phyloP scores from a whole-genome alignment of 2,329 filamentous ascomycete species.

The Aureobasidium sp. region DNA sequence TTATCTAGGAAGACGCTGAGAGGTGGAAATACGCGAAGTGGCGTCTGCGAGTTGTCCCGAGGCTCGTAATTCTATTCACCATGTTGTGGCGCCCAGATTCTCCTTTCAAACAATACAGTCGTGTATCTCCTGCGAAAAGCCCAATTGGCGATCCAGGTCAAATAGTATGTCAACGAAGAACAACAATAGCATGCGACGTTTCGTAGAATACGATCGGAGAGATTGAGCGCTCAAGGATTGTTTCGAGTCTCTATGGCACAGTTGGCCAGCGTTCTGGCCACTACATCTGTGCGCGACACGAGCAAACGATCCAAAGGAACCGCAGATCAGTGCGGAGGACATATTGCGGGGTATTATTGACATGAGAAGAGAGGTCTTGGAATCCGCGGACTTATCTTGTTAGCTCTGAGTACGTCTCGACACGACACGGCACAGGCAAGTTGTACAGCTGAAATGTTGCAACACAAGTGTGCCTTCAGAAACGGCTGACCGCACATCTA shows the following conservation, averaged over 20 bases:
- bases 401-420: not conserved
- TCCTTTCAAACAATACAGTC: not conserved
- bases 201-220: not conserved
- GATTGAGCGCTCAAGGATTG: not conserved
- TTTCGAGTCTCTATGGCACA: not conserved
- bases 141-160: not conserved
- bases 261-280: not conserved
- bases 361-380: not conserved
- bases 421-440: not conserved
- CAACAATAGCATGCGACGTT: no score
- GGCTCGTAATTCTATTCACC: not conserved
- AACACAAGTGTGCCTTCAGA: not conserved
- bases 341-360: not conserved
- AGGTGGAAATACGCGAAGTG: constrained; percentile 1
- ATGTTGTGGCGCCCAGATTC: not conserved
- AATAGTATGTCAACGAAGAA: not conserved
- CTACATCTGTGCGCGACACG: not conserved
- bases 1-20: not conserved
- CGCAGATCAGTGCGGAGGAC: not conserved
- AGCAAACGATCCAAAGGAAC: not conserved
- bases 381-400: not conserved
- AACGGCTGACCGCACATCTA: not conserved
- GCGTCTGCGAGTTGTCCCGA: not conserved
- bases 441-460: not conserved
- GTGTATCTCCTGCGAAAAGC: not conserved